Percentiles rank a stretch among this genome's conserved stretches.
Conservation (phyloP, 2,329 filamentous ascomycete genomes). For the Sarocladium kiliense region DNA sequence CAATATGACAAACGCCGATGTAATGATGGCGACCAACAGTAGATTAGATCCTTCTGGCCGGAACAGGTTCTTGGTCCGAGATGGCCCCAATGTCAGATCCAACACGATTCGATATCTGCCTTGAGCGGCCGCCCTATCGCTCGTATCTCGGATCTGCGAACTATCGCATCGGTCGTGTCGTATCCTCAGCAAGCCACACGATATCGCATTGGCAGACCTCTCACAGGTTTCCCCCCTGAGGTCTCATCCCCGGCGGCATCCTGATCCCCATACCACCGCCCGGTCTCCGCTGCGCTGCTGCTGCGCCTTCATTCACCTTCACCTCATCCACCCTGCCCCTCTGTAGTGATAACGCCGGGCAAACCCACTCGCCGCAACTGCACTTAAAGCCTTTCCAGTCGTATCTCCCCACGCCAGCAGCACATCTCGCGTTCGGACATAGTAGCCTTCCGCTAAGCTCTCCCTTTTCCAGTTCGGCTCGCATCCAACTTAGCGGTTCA, state of each 20-base stretch:
- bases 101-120: too few species aligned
- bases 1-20: too few species aligned
- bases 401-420: constrained; percentile 82
- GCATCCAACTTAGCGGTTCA: constrained; percentile 95
- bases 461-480: constrained; percentile 71
- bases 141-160: background rate
- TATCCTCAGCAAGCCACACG: background rate
- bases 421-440: constrained; percentile 76
- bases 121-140: background rate
- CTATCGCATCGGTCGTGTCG: background rate
- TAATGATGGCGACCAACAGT: too few species aligned
- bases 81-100: too few species aligned
- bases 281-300: constrained; percentile 16
- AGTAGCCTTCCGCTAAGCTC: constrained; percentile 77
- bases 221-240: constrained; percentile 28
- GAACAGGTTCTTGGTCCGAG: too few species aligned
- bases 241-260: constrained; percentile 43
- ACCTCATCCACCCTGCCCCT: constrained; percentile 76
- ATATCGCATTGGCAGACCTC: too few species aligned
- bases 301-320: constrained; percentile 20
- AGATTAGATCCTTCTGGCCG: too few species aligned
- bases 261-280: constrained; percentile 42
- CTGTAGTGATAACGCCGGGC: constrained; percentile 82
- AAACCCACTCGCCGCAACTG: constrained; percentile 85
- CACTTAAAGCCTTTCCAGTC: constrained; percentile 95